These are phyloP conservation scores for Hypholoma sublateritium DNA, from an alignment of 768 basidiomycete genomes.

Conservation along the genomic window DNA sequence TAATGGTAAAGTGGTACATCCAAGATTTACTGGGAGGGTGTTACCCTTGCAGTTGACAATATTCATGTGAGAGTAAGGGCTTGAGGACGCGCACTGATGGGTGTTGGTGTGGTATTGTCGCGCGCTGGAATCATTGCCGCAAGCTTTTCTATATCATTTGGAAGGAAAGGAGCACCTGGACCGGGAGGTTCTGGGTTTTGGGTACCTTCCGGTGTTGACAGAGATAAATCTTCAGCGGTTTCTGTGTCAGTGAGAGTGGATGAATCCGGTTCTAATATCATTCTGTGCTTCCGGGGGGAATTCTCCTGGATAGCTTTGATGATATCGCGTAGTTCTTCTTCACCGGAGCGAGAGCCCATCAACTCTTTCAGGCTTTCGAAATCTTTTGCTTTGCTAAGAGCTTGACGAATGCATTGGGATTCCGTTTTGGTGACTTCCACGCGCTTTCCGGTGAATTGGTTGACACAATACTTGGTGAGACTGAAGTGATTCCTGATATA, in stretches of 20 bases:
- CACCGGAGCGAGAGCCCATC: constrained; percentile 57
- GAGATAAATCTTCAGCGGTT: constrained; percentile 23
- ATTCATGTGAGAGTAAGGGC: not conserved
- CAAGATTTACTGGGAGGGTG: too few relatives aligned
- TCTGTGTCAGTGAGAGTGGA: constrained; percentile 25
- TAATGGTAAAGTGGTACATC: too few relatives aligned
- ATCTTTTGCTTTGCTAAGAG: constrained; percentile 58
- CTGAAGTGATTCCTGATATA: constrained; percentile 81
- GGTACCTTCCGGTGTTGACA: constrained; percentile 50
- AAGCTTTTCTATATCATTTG: constrained; percentile 36
- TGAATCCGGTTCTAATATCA: constrained; percentile 19
- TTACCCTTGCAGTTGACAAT: not conserved
- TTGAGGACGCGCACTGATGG: constrained; percentile 1
- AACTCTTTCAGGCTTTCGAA: constrained; percentile 54
- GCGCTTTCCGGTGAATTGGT: constrained; percentile 75
- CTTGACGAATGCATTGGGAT: constrained; percentile 52
- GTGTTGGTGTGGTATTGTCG: constrained; percentile 45
- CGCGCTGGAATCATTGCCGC: constrained; percentile 41
- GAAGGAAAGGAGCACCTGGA: constrained; percentile 48
- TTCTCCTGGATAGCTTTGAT: constrained; percentile 49
- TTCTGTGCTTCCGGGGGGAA: constrained; percentile 34
- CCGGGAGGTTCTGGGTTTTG: constrained; percentile 60
- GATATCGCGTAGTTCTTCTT: constrained; percentile 59
- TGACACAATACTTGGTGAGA: constrained; percentile 85
- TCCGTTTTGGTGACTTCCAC: constrained; percentile 57